Base-by-base conservation (phyloP, 805 yeast species). In the Yamadazyma sp. region DNA sequence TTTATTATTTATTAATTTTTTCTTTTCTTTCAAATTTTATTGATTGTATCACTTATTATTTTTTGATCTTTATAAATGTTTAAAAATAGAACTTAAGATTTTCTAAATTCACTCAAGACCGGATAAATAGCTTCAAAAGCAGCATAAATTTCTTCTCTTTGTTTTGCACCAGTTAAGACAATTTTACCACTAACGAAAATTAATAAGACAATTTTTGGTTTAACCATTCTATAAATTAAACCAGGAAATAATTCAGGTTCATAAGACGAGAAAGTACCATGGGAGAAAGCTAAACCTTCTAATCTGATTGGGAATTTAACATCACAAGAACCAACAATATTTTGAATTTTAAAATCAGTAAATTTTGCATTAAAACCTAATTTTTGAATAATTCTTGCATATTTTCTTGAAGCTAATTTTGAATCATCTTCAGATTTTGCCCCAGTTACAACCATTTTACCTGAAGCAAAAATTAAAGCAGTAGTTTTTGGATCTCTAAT, bases 391-490 rank as follows among this genome's bases (percentile, higher is more conserved):
- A 93, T 93, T 70, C 98, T 81, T 1, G 98, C 98, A 53, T 93
- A 93, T 60, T 93, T 93, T 67, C 98, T 79, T 14, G 96, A 87
- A 1, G 98, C 98, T 47, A 93, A 74, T 61, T 93, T 93, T n/a
- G 97, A 87, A 58, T 93, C 98, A 58, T 93, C 98, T 61, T 93
- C 98, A 23, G 95, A 84, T 62, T 93, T 93, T 16, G 98, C 98
- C 76, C 98, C 98, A 20, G 98, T 93, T 11, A 93, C 98, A 49
- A 93, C 98, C 98, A 93, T 93, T 63, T 93, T 93, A 54, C 98
- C 98, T 2, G 97, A 88, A 1, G 98, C 98, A 62, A 93, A 93
- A 47, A 93, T 93, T 49, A 93, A 73, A 0, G 98, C 98, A 2
- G 98, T 93, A 1, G 98, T 93, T 62, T 93, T 93, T 12, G 98